These are phyloP conservation scores for Orbilia brochopaga DNA, from an alignment of 2,329 filamentous ascomycete genomes.

Conservation along the genomic window DNA sequence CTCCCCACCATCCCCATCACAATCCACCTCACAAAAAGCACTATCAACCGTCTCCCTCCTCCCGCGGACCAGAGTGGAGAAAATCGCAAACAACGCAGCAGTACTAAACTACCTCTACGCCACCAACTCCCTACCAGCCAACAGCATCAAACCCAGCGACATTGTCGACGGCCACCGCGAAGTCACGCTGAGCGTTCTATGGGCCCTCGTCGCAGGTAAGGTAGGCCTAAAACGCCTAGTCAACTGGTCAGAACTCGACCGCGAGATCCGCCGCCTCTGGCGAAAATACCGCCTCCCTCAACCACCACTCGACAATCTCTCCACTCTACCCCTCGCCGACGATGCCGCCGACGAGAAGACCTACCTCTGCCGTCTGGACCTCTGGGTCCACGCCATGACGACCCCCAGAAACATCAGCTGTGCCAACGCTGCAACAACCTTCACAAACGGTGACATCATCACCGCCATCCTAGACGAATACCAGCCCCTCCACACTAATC, in stretches of 20 bases:
- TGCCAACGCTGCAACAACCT: constrained; percentile 66
- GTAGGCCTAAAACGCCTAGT: constrained; percentile 62
- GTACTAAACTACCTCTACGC: constrained; percentile 14
- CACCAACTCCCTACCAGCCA: constrained; percentile 52
- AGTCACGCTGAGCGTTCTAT: constrained; percentile 68
- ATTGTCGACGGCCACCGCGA: constrained; percentile 70
- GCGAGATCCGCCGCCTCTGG: constrained; percentile 62
- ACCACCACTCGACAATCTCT: too few relatives aligned
- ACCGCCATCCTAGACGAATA: constrained; percentile 67
- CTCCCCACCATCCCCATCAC: constrained; percentile 54
- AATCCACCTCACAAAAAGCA: neutral
- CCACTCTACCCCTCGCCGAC: neutral
- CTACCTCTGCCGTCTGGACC: constrained; percentile 61
- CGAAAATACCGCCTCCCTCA: constrained; percentile 54
- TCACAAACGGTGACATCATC: constrained; percentile 65
- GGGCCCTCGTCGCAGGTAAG: constrained; percentile 66
- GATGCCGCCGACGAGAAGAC: constrained; percentile 52
- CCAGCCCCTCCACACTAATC: constrained; percentile 57
- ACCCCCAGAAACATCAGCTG: constrained; percentile 61
- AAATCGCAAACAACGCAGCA: constrained; percentile 23
- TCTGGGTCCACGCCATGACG: constrained; percentile 65
- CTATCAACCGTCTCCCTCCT: constrained; percentile 10
- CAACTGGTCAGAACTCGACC: constrained; percentile 64
- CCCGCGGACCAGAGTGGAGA: constrained; percentile 31
- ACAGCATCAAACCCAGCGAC: constrained; percentile 62